Percentiles rank a stretch among this genome's conserved stretches.
Conservation (phyloP, 129 eudicot genomes). For the Kitagawia praeruptora region DNA sequence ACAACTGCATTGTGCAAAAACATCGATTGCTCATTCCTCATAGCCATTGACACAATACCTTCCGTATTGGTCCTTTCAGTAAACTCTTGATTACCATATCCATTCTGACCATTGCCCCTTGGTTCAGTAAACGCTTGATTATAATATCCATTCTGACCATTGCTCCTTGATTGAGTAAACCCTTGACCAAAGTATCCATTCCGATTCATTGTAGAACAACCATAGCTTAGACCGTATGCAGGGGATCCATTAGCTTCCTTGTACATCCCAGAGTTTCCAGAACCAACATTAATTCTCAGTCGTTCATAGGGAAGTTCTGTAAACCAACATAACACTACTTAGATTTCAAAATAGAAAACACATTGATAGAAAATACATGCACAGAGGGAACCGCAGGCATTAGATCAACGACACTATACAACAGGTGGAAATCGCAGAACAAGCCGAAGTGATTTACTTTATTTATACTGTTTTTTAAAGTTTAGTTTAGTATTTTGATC, state of each 20-base stretch:
- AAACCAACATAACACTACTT: not conserved
- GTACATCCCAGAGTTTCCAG: not conserved
- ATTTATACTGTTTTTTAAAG: not conserved
- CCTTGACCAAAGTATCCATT: not conserved
- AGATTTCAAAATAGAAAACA: not conserved
- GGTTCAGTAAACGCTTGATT: not conserved
- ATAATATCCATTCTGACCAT: not conserved
- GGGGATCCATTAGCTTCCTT: not conserved
- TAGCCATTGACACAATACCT: constrained; percentile 1
- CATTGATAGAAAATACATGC: not conserved
- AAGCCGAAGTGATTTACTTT: not conserved
- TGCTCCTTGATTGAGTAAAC: not conserved
- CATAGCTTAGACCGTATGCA: not conserved
- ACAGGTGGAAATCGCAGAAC: not conserved
- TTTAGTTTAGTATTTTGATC: not conserved
- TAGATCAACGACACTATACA: not conserved
- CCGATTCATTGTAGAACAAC: not conserved
- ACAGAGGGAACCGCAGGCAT: not conserved
- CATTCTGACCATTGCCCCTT: not conserved
- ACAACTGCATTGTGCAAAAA: not conserved
- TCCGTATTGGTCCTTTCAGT: not conserved
- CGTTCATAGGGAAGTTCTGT: not conserved
- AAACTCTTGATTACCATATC: not conserved
- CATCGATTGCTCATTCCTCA: not conserved
- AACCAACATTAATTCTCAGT: not conserved